A percentile compares a stretch with the other conserved stretches of the same genome.
Evolutionary conservation across 495 filamentous ascomycete species (phyloP).

Genomic region (Penicillium antarcticum): DNA sequence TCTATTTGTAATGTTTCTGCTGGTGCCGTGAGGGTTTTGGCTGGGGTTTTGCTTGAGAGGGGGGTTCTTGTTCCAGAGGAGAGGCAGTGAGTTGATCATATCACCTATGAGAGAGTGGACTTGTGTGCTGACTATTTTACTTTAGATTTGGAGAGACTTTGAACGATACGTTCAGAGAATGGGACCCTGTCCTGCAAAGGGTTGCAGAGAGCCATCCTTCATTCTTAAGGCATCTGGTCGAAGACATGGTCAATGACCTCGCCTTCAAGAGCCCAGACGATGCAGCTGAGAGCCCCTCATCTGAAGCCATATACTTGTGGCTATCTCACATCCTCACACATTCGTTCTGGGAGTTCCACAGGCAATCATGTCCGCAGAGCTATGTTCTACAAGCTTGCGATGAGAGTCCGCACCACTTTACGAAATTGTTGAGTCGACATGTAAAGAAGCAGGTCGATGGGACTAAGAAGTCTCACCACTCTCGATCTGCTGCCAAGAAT

Average conservation of each 20-base stretch:
- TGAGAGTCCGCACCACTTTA: conserved; percentile 32
- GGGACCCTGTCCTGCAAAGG: conserved; percentile 34
- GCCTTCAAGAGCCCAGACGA: conserved; percentile 18
- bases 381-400: conserved; percentile 36
- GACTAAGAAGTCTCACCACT: neutral
- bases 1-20: conserved; percentile 24
- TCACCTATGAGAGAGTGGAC: neutral
- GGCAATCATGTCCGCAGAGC: conserved; percentile 24
- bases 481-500: neutral
- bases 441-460: conserved; percentile 10
- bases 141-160: conserved; percentile 33
- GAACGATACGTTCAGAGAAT: conserved; percentile 26
- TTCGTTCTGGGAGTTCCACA: conserved; percentile 27
- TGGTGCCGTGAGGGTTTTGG: conserved; percentile 19
- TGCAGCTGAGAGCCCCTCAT: conserved; percentile 15
- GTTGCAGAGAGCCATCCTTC: conserved; percentile 25
- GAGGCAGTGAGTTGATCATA: conserved; percentile 28
- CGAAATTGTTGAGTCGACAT: conserved; percentile 17
- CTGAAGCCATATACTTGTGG: conserved; percentile 38
- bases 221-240: conserved; percentile 33
- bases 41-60: conserved; percentile 28
- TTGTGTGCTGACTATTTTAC: neutral
- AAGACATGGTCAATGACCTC: conserved; percentile 34
- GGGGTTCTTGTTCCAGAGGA: conserved; percentile 24
- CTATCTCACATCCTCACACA: conserved; percentile 38